Conservation (phyloP, 495 filamentous ascomycete species). For the Aspergillus cavernicola region DNA sequence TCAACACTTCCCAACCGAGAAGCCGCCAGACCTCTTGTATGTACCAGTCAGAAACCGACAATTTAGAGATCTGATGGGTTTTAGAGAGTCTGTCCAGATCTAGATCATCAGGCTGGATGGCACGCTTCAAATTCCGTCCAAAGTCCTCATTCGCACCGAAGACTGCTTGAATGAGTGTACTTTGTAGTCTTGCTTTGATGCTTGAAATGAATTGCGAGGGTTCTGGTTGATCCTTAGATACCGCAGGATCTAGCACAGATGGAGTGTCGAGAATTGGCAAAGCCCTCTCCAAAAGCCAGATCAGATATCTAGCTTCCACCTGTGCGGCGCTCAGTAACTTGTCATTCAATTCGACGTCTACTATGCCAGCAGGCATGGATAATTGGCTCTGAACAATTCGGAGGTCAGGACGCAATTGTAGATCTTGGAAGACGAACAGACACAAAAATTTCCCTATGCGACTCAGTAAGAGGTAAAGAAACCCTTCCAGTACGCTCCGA, state of each 20-base stretch:
- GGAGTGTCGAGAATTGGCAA: slow-evolving; percentile 24
- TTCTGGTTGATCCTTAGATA: not conserved
- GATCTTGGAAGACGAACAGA: slow-evolving; percentile 33
- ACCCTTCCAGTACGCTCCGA: slow-evolving; percentile 36
- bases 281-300: slow-evolving; percentile 35
- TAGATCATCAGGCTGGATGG: slow-evolving; percentile 21
- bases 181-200: slow-evolving; percentile 34
- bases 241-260: not conserved
- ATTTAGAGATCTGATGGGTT: slow-evolving; percentile 1
- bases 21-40: slow-evolving; percentile 46
- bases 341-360: slow-evolving; percentile 19
- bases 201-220: slow-evolving; percentile 17
- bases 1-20: slow-evolving; percentile 46
- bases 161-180: slow-evolving; percentile 38
- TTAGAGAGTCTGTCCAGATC: slow-evolving; percentile 6
- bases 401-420: slow-evolving; percentile 23
- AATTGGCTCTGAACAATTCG: slow-evolving; percentile 19
- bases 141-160: slow-evolving; percentile 31
- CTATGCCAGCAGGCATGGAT: slow-evolving; percentile 28
- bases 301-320: slow-evolving; percentile 32
- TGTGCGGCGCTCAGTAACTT: slow-evolving; percentile 19
- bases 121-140: slow-evolving; percentile 20
- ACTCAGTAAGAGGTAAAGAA: slow-evolving; percentile 31
- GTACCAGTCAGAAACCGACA: slow-evolving; percentile 42
- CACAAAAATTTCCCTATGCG: slow-evolving; percentile 39